Conservation (phyloP, 2,329 filamentous ascomycete species). For the Sphaerostilbella broomeana region DNA sequence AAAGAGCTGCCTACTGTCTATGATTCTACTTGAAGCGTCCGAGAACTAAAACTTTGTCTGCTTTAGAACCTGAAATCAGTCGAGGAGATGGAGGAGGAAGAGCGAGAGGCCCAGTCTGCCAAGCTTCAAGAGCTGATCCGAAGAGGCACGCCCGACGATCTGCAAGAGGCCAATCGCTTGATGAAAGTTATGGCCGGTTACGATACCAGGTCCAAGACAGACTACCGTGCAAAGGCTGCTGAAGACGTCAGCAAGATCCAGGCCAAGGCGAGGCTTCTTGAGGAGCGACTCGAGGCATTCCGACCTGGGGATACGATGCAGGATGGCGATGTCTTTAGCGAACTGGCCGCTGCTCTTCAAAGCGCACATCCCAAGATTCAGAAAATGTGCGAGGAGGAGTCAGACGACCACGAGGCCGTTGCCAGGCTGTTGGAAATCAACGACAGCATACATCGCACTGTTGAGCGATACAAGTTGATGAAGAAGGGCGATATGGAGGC, state of each 20-base stretch:
- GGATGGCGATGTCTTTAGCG: constrained; percentile 65
- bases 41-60: not conserved
- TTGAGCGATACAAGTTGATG: constrained; percentile 89
- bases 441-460: constrained; percentile 95
- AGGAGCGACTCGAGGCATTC: constrained; percentile 86
- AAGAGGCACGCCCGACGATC: constrained; percentile 80
- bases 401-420: constrained; percentile 91
- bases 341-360: constrained; percentile 80
- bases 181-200: constrained; percentile 99
- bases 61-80: constrained; percentile 83
- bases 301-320: constrained; percentile 71
- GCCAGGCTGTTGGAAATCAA: constrained; percentile 95
- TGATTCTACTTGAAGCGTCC: not conserved
- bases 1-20: constrained; percentile 1
- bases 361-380: constrained; percentile 98
- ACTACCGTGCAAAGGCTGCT: constrained; percentile 95
- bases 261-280: constrained; percentile 84
- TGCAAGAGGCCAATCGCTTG: constrained; percentile 92
- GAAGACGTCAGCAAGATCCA: constrained; percentile 93
- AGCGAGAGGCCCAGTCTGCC: constrained; percentile 89
- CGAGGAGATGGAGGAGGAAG: constrained; percentile 98
- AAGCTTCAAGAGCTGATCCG: constrained; percentile 96
- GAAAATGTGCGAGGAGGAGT: constrained; percentile 99
- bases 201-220: constrained; percentile 90
- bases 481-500: constrained; percentile 90